A percentile compares a stretch with the other conserved stretches of the same genome.
Evolutionary conservation across 2,329 filamentous ascomycete genomes (phyloP).

Genomic region (Diaporthe amygdali): DNA sequence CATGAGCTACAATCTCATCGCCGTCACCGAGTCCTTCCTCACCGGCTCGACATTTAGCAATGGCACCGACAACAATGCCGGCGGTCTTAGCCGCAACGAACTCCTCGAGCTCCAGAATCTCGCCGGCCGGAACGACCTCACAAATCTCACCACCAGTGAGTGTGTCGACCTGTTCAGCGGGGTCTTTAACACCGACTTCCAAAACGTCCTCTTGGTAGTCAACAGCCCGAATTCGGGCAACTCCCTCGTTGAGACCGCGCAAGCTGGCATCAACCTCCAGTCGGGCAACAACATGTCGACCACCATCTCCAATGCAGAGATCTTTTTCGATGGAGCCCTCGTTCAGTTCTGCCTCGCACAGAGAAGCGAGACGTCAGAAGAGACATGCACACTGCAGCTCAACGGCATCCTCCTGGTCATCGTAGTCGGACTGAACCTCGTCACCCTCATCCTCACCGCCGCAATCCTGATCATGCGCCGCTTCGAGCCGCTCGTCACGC

Average conservation of each 20-base stretch:
- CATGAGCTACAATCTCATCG: slow-evolving; percentile 37
- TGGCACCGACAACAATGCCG: slow-evolving; percentile 39
- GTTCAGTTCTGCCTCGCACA: slow-evolving; percentile 42
- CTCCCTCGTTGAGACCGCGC: slow-evolving; percentile 40
- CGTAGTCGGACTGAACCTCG: slow-evolving; percentile 47
- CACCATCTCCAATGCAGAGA: slow-evolving; percentile 14
- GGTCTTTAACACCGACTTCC: slow-evolving; percentile 38
- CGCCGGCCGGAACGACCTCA: slow-evolving; percentile 35
- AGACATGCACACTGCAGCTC: slow-evolving; percentile 47
- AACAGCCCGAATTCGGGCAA: slow-evolving; percentile 34
- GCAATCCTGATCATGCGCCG: slow-evolving; percentile 35
- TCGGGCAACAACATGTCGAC: slow-evolving; percentile 6
- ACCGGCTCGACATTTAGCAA: slow-evolving; percentile 44
- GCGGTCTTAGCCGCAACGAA: slow-evolving; percentile 38
- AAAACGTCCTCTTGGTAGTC: slow-evolving; percentile 41
- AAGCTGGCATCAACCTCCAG: slow-evolving; percentile 12
- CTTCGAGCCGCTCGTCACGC: slow-evolving; percentile 51
- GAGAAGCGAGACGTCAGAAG: slow-evolving; percentile 3
- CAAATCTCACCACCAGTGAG: slow-evolving; percentile 36
- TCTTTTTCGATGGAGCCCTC: slow-evolving; percentile 30
- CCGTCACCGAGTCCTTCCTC: slow-evolving; percentile 43
- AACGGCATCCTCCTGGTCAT: slow-evolving; percentile 49
- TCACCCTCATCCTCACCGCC: slow-evolving; percentile 40
- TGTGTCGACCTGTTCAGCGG: slow-evolving; percentile 40
- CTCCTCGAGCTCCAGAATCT: slow-evolving; percentile 41